These are phyloP conservation scores for Diaporthe sp. DNA, from an alignment of 2,329 filamentous ascomycete species.

Conservation along the genomic window DNA sequence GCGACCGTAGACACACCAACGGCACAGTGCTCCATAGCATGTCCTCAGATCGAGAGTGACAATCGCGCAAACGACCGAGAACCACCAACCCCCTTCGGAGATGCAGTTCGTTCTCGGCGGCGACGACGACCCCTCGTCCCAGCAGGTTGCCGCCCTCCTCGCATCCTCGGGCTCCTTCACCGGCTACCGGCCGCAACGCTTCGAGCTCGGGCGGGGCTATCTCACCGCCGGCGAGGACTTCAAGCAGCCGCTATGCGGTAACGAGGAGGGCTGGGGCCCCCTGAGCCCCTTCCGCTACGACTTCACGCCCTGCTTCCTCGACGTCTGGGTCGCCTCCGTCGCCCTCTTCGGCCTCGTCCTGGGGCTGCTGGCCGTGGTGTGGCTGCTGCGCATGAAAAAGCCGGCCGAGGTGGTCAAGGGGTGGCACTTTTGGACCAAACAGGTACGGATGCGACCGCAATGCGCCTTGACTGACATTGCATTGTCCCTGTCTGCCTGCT, in stretches of 20 bases:
- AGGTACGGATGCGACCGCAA: conserved; percentile 67
- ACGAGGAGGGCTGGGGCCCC: conserved; percentile 95
- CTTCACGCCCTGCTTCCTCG: conserved; percentile 97
- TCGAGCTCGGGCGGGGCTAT: conserved; percentile 70
- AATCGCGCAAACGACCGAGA: conserved; percentile 28
- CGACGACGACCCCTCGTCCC: conserved; percentile 32
- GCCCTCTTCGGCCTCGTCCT: conserved; percentile 84
- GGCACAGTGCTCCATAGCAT: conserved; percentile 25
- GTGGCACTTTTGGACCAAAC: conserved; percentile 93
- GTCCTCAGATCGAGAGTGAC: conserved; percentile 31
- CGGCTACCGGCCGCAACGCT: conserved; percentile 63
- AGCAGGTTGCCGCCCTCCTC: conserved; percentile 45
- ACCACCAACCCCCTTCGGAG: conserved; percentile 18
- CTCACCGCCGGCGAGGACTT: conserved; percentile 64
- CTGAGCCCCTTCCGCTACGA: conserved; percentile 90
- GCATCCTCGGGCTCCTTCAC: conserved; percentile 71
- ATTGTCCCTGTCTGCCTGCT: background rate
- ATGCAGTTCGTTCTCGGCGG: conserved; percentile 39
- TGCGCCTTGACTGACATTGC: no score
- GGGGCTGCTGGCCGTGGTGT: conserved; percentile 84
- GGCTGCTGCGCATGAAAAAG: conserved; percentile 79
- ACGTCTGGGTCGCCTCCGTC: conserved; percentile 86
- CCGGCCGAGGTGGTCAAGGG: conserved; percentile 80
- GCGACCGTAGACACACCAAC: background rate
- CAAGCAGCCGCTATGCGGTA: conserved; percentile 84